These are phyloP conservation scores for Kwoniella mangroviensis DNA, from an alignment of 768 basidiomycete species.

Conservation along the genomic window DNA sequence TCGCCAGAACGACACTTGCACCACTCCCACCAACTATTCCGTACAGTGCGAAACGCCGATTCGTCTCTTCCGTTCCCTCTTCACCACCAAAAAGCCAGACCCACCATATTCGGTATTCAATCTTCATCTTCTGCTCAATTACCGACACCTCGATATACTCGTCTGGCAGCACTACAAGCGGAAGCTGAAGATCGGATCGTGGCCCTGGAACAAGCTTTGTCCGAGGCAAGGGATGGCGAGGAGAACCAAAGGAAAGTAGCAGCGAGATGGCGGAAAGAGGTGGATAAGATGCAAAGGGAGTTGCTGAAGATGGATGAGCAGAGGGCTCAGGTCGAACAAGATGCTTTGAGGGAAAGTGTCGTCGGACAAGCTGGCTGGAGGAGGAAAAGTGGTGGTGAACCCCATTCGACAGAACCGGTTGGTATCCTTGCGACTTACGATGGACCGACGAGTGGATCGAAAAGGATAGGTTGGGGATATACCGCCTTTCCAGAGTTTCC, in stretches of 20 bases:
- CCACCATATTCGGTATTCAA: constrained; percentile 8
- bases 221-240: constrained; percentile 42
- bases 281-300: constrained; percentile 45
- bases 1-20: constrained; percentile 6
- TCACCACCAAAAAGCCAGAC: constrained; percentile 6
- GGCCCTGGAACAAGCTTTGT: constrained; percentile 38
- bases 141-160: constrained; percentile 20
- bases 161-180: constrained; percentile 23
- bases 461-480: constrained; percentile 34
- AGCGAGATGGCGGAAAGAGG: constrained; percentile 36
- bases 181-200: constrained; percentile 39
- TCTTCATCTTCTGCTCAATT: constrained; percentile 3
- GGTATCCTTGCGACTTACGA: neutral
- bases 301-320: constrained; percentile 36
- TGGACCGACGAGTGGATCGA: neutral
- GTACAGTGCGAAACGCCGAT: neutral
- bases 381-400: neutral
- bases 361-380: constrained; percentile 9
- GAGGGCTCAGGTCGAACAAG: constrained; percentile 11
- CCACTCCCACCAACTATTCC: neutral
- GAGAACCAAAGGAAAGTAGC: constrained; percentile 42
- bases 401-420: neutral
- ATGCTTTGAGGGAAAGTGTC: constrained; percentile 4
- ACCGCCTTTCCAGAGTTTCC: constrained; percentile 31
- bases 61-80: neutral